Base-by-base conservation (phyloP, 2,329 filamentous ascomycete species). In the Corniculantispora saksenae region DNA sequence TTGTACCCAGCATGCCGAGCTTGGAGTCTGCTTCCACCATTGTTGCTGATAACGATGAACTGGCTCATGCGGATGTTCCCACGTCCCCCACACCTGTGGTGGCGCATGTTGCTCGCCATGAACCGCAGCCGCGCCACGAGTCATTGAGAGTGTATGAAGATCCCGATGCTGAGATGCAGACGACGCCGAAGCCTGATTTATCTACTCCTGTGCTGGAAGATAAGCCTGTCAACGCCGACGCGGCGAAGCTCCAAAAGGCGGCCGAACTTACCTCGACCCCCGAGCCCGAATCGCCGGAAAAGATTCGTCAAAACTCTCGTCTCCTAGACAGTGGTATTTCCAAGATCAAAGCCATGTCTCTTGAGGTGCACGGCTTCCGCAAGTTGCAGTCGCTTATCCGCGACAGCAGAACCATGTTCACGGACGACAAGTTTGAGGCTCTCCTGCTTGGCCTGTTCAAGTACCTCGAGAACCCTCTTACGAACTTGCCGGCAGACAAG, bases 311-410 rank as follows among this genome's bases (percentile, higher is more conserved):
- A 69, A 87, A 83, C 70, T 77, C 79, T 9, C 86, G 89, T 53
- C 80, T 94, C 27, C 82, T 94, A 6, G 86, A 89, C 38, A 93
- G 91, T 70, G 91, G 90, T 58, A 91, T 94, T 69, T 81, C 87
- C 60, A 90, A 91, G 68, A 89, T 94, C 70, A 88, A 88, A 69
- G 83, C 86, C 35, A 87, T 87, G 70, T 87, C 87, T 1, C 84
- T 94, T n/a, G 91, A 94, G 72, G 90, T 91, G 3, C 91, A 93
- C 72, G 91, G 91, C 64, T 93, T 94, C 82, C 86, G 91, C 61
- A 91, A 91, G 72, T 81, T 94, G 57, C 91, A 94, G 75, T 89
- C 89, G 47, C 84, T 93, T 68, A 84, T 93, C 66, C 88, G 90
- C 68, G 89, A 91, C 66, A 86, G 83, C 72, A 84, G 84, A 70